These are phyloP conservation scores for Ascochyta viciae-villosae DNA, from an alignment of 2,329 filamentous ascomycete species.

Conservation along the genomic window DNA sequence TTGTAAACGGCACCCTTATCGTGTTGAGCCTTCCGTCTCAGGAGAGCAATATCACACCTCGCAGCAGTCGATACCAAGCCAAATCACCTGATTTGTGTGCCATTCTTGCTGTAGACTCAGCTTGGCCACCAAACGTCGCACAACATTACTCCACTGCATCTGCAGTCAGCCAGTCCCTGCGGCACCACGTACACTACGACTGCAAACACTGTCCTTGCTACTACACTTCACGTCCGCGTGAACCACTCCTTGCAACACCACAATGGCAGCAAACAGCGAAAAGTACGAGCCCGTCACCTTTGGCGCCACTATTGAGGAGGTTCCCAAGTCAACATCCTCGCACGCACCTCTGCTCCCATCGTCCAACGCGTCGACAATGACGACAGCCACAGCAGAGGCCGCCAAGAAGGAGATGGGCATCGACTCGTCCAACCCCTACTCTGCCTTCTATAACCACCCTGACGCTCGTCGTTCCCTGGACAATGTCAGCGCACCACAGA, in stretches of 20 bases:
- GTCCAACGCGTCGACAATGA: conserved; percentile 43
- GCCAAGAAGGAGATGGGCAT: conserved; percentile 38
- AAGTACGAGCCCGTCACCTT: conserved; percentile 50
- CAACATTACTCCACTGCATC: conserved; percentile 23
- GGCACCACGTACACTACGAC: conserved; percentile 12
- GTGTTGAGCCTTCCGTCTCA: conserved; percentile 7
- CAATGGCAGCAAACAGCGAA: conserved; percentile 40
- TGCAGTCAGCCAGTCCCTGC: conserved; percentile 20
- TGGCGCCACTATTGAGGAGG: conserved; percentile 51
- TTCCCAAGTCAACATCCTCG: conserved; percentile 16
- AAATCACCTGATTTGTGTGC: conserved; percentile 21
- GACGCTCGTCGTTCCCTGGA: conserved; percentile 53
- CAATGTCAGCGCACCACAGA: conserved; percentile 28
- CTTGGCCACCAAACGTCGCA: conserved; percentile 20
- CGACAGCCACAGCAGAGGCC: conserved; percentile 43
- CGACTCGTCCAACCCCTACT: conserved; percentile 52
- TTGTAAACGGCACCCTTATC: conserved; percentile 5
- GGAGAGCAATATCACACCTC: conserved; percentile 3
- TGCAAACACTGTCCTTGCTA: conserved; percentile 16
- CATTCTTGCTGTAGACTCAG: conserved; percentile 22
- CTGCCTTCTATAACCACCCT: conserved; percentile 58
- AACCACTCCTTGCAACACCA: conserved; percentile 22
- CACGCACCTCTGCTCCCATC: conserved; percentile 30
- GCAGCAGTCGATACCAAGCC: conserved; percentile 5
- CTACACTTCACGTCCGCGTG: conserved; percentile 2